phyloP scores from a whole-genome alignment of 2,329 filamentous ascomycete genomes.

The Alternaria solani region DNA sequence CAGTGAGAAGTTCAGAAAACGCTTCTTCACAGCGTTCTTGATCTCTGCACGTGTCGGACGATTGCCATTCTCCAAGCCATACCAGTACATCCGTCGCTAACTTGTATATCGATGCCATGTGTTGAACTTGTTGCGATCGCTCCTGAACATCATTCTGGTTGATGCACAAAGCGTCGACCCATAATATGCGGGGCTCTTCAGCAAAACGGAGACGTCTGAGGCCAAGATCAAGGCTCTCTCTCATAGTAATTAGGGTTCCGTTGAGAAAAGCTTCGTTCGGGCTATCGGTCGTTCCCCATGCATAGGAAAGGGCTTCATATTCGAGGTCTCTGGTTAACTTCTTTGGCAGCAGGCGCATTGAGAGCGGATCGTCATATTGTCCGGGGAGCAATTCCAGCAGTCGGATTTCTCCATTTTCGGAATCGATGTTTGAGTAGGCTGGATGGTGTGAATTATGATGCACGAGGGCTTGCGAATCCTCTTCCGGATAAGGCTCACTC shows the following conservation, averaged over 20 bases:
- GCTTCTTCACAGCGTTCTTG: not conserved
- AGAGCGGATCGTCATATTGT: not conserved
- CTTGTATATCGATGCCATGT: not conserved
- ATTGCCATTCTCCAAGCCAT: not conserved
- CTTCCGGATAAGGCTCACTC: not conserved
- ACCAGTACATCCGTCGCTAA: not conserved
- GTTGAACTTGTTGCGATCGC: not conserved
- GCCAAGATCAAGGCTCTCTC: not conserved
- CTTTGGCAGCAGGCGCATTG: not conserved
- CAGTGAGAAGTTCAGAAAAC: not conserved
- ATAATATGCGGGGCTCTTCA: not conserved
- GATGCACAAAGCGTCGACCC: not conserved
- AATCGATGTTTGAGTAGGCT: not conserved
- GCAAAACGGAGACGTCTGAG: not conserved
- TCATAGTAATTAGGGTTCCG: rapidly evolving
- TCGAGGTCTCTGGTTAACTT: not conserved
- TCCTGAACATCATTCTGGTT: not conserved
- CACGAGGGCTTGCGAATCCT: not conserved
- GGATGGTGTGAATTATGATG: not conserved
- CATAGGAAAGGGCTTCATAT: not conserved
- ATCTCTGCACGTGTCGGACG: too few species aligned
- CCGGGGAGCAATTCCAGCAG: not conserved
- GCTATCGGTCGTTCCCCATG: not conserved
- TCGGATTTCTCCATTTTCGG: not conserved
- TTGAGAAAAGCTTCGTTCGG: not conserved